Evolutionary conservation across 2,329 filamentous ascomycete species (phyloP), one percentile per base, ranked within the genome.

Genomic region (Colletotrichum endophyticum): DNA sequence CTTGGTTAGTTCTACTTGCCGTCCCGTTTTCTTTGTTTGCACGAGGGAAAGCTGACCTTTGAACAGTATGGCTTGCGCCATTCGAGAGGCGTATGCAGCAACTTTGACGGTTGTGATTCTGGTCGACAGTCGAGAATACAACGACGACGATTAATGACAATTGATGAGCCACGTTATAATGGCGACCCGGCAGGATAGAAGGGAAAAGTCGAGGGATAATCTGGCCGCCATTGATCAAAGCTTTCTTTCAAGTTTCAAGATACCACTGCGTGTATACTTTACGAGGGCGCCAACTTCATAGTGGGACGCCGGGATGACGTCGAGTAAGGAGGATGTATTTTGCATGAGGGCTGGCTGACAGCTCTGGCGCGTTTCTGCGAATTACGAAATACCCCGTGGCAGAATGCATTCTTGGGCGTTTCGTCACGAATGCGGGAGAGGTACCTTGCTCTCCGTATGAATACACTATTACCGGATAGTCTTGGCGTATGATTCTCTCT

Each of bases 11-110:
- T 64, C 25, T 68, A 53, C 39, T n/a, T n/a, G 11, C 44, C 67
- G 44, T 30, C 6, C 25, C 27, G 39, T 27, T 49, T 30, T 19
- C 15, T 39, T 15, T 19, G 25, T 11, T n/a, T 22, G 19, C 25
- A 11, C 44, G 28, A 36, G 19, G n/a, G 15, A 3, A 28, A 56
- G 13, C 67, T 72, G 16, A 70, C 56, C 44, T 13, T 28, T 62
- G 13, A 25, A 69, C 71, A 92, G 93, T 84, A 91, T 95, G 89
- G 90, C 93, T 19, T 96, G 94, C 83, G 93, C 93, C 12, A 92
- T 95, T 75, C 88, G 94, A 76, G 94, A 95, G 84, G 94, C 94
- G 34, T 95, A 94, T 83, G 94, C 94, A 4, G 93, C 93, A 19
- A 93, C 93, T 44, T 83, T 95, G 70, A 94, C 92, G 64, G 94